Evolutionary conservation across 1,139 yeast species (phyloP), one percentile per base, ranked within the genome.

Genomic region (Debaryomycetaceae sp.): DNA sequence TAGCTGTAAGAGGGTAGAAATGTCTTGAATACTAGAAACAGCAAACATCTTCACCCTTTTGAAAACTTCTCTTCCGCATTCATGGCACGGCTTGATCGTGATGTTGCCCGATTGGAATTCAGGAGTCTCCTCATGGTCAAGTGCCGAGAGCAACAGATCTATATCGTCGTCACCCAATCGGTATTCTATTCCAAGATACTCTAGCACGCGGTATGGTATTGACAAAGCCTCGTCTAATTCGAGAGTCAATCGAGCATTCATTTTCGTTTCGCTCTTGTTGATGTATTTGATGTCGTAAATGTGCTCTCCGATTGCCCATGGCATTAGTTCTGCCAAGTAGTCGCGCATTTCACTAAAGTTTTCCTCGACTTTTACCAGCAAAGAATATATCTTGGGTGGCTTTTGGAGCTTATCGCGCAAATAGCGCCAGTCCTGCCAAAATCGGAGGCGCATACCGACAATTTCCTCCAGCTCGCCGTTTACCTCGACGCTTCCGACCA

Each of bases 361-460:
- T 5, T 45, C 28, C 15, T 41, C 37, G 12, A 50, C 28, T 15
- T 41, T 30, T 1, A 44, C 38, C 13, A 32, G 32, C 29, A 47
- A 44, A 3, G 30, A 34, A 3, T 40, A 37, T 1, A 51, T 51
- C 3, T 31, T 15, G 8, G 14, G 18, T 18, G 20, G 6, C 13
- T 22, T 13, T 6, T 5, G 13, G 31, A 30, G 27, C 30, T 55
- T 50, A 23, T 49, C 54, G 35, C 54, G 51, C 13, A 59, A 35
- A 30, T 33, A 48, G 18, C 63, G 41, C 27, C 37, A 45, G 31
- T 60, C 68, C 28, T 47, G 44, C 70, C 70, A 64, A 32, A 46
- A 62, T 6, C 49, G 48, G 8, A 60, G 37, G 27, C 54, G 53
- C 3, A 62, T 32, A 0, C 71, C 71, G 23, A 64, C 39, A 25